phyloP scores from a whole-genome alignment of 2,329 filamentous ascomycete genomes.

The Fusarium sp. region DNA sequence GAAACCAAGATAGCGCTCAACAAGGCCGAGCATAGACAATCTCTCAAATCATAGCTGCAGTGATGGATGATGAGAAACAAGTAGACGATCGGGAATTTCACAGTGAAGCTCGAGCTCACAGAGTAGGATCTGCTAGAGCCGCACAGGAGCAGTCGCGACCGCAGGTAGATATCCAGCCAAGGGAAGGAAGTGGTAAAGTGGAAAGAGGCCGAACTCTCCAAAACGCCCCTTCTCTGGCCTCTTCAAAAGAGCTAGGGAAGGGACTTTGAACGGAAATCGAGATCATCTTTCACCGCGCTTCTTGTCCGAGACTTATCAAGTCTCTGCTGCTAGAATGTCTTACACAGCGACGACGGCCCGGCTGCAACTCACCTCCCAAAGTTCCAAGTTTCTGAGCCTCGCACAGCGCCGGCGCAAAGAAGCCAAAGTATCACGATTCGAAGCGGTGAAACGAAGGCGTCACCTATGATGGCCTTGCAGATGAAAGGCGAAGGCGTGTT shows the following conservation, averaged over 20 bases:
- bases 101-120: neutral
- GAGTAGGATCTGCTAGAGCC: neutral
- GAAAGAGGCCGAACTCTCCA: neutral
- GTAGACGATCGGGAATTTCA: slow-evolving; percentile 28
- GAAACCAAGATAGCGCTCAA: slow-evolving; percentile 55
- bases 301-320: slow-evolving; percentile 1
- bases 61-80: slow-evolving; percentile 47
- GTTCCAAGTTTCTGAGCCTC: slow-evolving; percentile 2
- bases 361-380: slow-evolving; percentile 1
- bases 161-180: neutral
- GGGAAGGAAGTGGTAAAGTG: slow-evolving; percentile 12
- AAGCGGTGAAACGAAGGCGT: slow-evolving; percentile 28
- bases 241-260: neutral
- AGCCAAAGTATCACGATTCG: slow-evolving; percentile 23
- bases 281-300: slow-evolving; percentile 10
- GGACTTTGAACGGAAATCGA: neutral
- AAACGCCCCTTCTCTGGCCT: slow-evolving; percentile 13
- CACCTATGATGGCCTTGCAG: slow-evolving; percentile 15
- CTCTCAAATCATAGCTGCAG: slow-evolving; percentile 54
- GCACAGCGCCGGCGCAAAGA: slow-evolving; percentile 22
- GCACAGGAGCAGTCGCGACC: neutral
- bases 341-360: slow-evolving; percentile 8
- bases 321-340: slow-evolving; percentile 6
- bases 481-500: slow-evolving; percentile 1
- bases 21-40: slow-evolving; percentile 35